These are phyloP conservation scores for Pichiaceae sp. DNA, from an alignment of 1,139 yeast species.

Conservation along the genomic window DNA sequence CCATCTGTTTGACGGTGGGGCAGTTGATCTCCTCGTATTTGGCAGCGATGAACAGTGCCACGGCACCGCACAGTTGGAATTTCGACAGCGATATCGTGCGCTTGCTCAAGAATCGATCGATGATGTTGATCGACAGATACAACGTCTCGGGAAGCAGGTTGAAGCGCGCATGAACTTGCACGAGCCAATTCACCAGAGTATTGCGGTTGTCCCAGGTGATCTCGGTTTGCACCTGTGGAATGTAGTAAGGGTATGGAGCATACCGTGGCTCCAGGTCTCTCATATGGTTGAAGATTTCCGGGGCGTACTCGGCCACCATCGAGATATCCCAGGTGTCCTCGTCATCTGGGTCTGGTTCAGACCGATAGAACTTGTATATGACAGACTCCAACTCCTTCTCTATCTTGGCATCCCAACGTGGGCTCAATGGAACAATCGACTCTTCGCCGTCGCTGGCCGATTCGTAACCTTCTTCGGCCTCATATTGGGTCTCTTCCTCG, in stretches of 20 bases:
- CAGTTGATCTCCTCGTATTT: slow-evolving; percentile 95
- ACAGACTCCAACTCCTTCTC: slow-evolving; percentile 40
- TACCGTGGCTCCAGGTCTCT: slow-evolving; percentile 66
- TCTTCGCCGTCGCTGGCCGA: not conserved
- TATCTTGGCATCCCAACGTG: slow-evolving; percentile 37
- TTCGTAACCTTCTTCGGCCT: not conserved
- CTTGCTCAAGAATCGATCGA: slow-evolving; percentile 75
- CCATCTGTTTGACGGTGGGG: slow-evolving; percentile 88
- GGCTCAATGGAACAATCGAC: slow-evolving; percentile 17
- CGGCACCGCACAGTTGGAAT: slow-evolving; percentile 92
- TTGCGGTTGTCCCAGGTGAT: slow-evolving; percentile 87
- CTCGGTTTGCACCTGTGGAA: slow-evolving; percentile 72
- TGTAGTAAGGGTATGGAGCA: slow-evolving; percentile 72
- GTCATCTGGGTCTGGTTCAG: slow-evolving; percentile 63
- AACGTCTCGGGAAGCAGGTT: slow-evolving; percentile 87
- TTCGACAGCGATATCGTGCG: slow-evolving; percentile 73
- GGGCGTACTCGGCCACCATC: slow-evolving; percentile 91
- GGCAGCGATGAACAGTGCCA: slow-evolving; percentile 88
- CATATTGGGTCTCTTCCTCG: not conserved
- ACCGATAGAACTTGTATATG: slow-evolving; percentile 37
- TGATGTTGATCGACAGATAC: slow-evolving; percentile 77
- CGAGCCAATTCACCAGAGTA: slow-evolving; percentile 89
- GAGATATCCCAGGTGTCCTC: slow-evolving; percentile 89
- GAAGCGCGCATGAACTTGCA: slow-evolving; percentile 85
- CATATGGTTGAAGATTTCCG: slow-evolving; percentile 81